These are phyloP conservation scores for Fusarium dimerum DNA, from an alignment of 2,329 filamentous ascomycete genomes.

Conservation along the genomic window DNA sequence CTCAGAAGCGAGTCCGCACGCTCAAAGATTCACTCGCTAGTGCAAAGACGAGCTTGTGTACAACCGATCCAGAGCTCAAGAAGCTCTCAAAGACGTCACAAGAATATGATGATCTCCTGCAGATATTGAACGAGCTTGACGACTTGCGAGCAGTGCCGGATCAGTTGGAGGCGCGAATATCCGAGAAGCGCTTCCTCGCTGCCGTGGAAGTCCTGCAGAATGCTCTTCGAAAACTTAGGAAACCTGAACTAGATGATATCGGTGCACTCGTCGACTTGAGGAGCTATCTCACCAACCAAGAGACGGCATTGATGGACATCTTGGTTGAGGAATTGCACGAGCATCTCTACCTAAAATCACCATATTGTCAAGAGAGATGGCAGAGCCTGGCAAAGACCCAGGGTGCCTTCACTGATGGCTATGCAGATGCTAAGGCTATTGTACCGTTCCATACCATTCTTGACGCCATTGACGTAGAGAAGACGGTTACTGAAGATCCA, in stretches of 20 bases:
- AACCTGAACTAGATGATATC: conserved; percentile 87
- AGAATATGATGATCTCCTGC: conserved; percentile 86
- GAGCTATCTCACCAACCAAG: conserved; percentile 89
- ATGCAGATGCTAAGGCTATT: conserved; percentile 46
- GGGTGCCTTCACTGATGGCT: conserved; percentile 51
- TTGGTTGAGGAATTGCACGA: conserved; percentile 96
- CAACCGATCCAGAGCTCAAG: conserved; percentile 87
- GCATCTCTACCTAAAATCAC: conserved; percentile 95
- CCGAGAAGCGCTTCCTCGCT: conserved; percentile 90
- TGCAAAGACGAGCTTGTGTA: conserved; percentile 79
- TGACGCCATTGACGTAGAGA: conserved; percentile 61
- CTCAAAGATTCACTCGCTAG: conserved; percentile 81
- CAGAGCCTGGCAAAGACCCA: conserved; percentile 75
- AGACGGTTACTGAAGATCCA: conserved; percentile 76
- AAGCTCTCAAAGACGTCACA: conserved; percentile 86
- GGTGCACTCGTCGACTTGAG: conserved; percentile 84
- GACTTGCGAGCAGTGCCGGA: conserved; percentile 88
- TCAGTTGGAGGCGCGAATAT: conserved; percentile 90
- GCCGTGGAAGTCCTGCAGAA: conserved; percentile 92
- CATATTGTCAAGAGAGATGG: conserved; percentile 96
- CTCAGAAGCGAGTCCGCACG: conserved; percentile 79
- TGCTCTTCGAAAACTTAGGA: conserved; percentile 79
- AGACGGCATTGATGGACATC: conserved; percentile 88
- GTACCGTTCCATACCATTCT: conserved; percentile 61
- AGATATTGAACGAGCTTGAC: conserved; percentile 80